phyloP scores from a whole-genome alignment of 257 asterid species.

The Gentiana straminea region DNA sequence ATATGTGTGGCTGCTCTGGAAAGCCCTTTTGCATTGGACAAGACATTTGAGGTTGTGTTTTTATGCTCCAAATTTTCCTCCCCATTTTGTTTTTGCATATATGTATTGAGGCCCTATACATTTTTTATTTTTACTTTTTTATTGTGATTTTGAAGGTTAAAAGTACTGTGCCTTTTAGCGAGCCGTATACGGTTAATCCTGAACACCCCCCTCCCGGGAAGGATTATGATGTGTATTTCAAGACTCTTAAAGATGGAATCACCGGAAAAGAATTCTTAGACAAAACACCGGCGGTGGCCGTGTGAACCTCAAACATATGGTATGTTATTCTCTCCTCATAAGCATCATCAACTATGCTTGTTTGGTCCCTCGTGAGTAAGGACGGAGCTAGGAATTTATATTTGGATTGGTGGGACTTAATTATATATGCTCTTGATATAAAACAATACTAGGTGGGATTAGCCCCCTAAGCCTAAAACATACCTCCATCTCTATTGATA shows the following conservation, averaged over 20 bases:
- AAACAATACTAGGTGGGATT: no score
- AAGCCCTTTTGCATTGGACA: conserved; percentile 82
- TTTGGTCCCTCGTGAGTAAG: neutral
- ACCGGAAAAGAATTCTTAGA: conserved; percentile 92
- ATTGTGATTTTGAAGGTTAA: conserved; percentile 44
- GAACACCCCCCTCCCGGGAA: conserved; percentile 87
- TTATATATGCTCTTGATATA: no score
- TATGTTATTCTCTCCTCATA: conserved; percentile 9
- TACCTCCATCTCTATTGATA: no score
- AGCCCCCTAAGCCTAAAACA: no score
- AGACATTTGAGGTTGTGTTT: conserved; percentile 71
- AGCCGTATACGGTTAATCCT: conserved; percentile 88
- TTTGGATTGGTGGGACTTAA: no score
- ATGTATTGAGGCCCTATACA: no score
- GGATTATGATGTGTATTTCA: conserved; percentile 69
- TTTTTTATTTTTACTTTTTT: no score
- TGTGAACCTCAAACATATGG: conserved; percentile 21
- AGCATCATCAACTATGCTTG: neutral
- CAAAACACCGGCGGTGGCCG: conserved; percentile 52
- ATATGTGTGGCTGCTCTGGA: conserved; percentile 82
- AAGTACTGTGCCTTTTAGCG: conserved; percentile 86
- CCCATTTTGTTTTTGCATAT: neutral
- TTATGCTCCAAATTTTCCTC: neutral
- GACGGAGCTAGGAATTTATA: no score
- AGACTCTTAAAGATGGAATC: conserved; percentile 65